Evolutionary conservation across 73 alveolate genomes (phyloP).

Genomic region (Paramecium caudatum): DNA sequence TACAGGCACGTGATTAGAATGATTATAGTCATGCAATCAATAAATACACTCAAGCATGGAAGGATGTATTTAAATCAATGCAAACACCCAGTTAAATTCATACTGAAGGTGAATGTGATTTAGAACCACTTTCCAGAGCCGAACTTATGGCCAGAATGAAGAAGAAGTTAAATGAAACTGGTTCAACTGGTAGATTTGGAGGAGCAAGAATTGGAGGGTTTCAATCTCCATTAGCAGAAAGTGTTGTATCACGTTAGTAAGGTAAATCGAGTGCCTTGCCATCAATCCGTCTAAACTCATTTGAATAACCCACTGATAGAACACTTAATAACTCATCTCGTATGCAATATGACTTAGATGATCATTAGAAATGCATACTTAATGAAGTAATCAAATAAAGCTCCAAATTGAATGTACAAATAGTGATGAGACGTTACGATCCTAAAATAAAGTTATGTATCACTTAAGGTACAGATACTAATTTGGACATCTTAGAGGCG

Average conservation of each 20-base stretch:
- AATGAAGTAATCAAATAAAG: constrained; percentile 36
- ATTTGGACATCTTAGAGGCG: constrained; percentile 27
- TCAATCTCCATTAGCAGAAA: constrained; percentile 27
- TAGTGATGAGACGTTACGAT: constrained; percentile 65
- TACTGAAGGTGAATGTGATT: neutral
- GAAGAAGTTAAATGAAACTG: constrained; percentile 22
- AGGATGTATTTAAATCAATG: constrained; percentile 33
- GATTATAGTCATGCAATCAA: constrained; percentile 23
- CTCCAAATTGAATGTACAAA: constrained; percentile 55
- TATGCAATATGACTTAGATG: constrained; percentile 51
- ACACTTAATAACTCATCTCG: constrained; percentile 5
- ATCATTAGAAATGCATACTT: constrained; percentile 15
- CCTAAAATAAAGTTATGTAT: constrained; percentile 61
- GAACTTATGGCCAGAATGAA: constrained; percentile 24
- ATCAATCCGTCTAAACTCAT: neutral
- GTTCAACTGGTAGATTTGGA: constrained; percentile 34
- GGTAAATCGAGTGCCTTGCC: constrained; percentile 18
- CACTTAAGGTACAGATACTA: constrained; percentile 49
- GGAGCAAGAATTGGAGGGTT: constrained; percentile 48
- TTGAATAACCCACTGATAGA: neutral
- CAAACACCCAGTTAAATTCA: neutral
- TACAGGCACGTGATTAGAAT: constrained; percentile 47
- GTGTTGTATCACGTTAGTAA: neutral
- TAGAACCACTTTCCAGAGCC: constrained; percentile 23
- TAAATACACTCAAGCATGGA: constrained; percentile 4